Base-by-base conservation (phyloP, 2,329 filamentous ascomycete genomes). In the Bipolaris gigantea region DNA sequence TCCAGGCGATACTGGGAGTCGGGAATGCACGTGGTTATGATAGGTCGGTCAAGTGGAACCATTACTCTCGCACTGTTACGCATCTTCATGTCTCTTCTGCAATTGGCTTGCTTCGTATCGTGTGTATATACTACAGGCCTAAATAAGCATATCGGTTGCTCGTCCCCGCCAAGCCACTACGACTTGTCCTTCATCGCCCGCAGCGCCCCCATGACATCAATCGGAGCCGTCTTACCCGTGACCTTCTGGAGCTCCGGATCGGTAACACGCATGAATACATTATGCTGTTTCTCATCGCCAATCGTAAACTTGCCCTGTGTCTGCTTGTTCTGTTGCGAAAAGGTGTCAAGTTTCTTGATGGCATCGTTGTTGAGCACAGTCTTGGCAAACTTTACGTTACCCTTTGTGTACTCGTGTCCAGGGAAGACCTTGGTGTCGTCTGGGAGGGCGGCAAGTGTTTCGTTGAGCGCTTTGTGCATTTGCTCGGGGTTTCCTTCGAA, bases 231-330 rank as follows among this genome's bases (percentile, higher is more conserved):
- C 77, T 91, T 86, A 38, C 91, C 91, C 0, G 91, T 94, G 10
- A 83, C 87, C 76, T 91, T 89, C 70, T 95, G 90, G 49, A 99
- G 87, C 57, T 84, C 84, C 0, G 91, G 89, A 65, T 97, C 92
- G 84, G 92, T 60, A 81, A 95, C 82, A 63, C 89, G 84, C 94
- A 99, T 97, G 70, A 99, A 99, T 1, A 96, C 90, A 69, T 99
- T 99, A 75, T 97, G 92, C 77, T 89, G 79, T 87, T 97, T 97
- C 77, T 99, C 94, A 70, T 99, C 92, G 0, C 89, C 92, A 75
- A 99, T 97, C 0, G 93, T 99, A 66, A 96, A 97, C 70, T 92
- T 90, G 42, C 94, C 94, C 74, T 96, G 92, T 1, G 94, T 97
- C 77, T 97, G 84, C 76, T 87, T 80, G 75, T 97, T 93, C 56